A percentile compares a stretch with the other conserved stretches of the same genome.
phyloP scores from a whole-genome alignment of 2,329 filamentous ascomycete genomes.

The Reticulascus tulasneorum region DNA sequence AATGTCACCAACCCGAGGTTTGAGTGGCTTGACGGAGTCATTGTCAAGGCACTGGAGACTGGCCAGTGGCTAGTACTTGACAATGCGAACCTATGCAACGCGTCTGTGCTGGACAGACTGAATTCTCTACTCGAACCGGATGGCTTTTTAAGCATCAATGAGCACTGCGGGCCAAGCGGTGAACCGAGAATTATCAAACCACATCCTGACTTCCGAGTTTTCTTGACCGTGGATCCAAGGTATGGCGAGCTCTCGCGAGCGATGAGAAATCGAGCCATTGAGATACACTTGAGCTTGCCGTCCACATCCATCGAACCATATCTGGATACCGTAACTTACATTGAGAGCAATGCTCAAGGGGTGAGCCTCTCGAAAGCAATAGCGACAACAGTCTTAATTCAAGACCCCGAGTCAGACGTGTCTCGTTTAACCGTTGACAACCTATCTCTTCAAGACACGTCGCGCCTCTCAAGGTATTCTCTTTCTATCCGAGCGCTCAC shows the following conservation, averaged over 20 bases:
- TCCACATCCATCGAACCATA: slow-evolving; percentile 27
- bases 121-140: slow-evolving; percentile 93
- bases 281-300: slow-evolving; percentile 68
- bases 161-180: slow-evolving; percentile 80
- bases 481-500: slow-evolving; percentile 3
- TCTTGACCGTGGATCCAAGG: slow-evolving; percentile 86
- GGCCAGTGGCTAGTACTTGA: slow-evolving; percentile 94
- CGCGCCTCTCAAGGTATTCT: slow-evolving; percentile 28
- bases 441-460: slow-evolving; percentile 43
- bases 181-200: slow-evolving; percentile 75
- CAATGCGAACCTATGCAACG: slow-evolving; percentile 94
- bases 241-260: slow-evolving; percentile 92
- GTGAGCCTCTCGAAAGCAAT: slow-evolving; percentile 35
- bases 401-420: slow-evolving; percentile 19
- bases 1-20: slow-evolving; percentile 73
- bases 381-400: slow-evolving; percentile 19
- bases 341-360: slow-evolving; percentile 48
- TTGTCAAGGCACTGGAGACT: slow-evolving; percentile 79
- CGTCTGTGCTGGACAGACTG: slow-evolving; percentile 87
- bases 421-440: slow-evolving; percentile 39
- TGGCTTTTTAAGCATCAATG: slow-evolving; percentile 85
- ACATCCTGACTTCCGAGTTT: slow-evolving; percentile 84
- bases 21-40: slow-evolving; percentile 91
- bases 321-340: slow-evolving; percentile 36
- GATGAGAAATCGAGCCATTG: slow-evolving; percentile 92